Evolutionary conservation across 768 basidiomycete species (phyloP), one percentile per base, ranked within the genome.

Genomic region (Tylopilus cervinicoccineus): DNA sequence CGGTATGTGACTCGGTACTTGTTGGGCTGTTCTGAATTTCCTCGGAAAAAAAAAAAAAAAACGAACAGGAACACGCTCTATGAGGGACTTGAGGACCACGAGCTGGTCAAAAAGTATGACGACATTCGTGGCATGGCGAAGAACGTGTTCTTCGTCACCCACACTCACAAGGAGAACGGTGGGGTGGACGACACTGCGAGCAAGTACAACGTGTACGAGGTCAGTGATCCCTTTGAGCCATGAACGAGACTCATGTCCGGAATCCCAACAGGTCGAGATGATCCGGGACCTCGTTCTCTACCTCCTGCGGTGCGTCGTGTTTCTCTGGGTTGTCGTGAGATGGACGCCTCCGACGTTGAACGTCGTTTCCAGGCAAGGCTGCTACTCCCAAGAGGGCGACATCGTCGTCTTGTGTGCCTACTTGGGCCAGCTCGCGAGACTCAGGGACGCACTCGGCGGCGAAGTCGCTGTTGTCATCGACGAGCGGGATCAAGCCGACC

Each of bases 171-270:
- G 38, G 88, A 91, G 62, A 79, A 78, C 27, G 78, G 73, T 4
- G 77, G 76, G 1, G 67, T 54, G 8, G 81, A 83, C 6, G 83
- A 88, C n/a, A 78, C 80, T 0, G 72, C 72, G 0, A 84, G 81
- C 44, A 88, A 83, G 52, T 79, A 70, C 60, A 89, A 89, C 58
- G 66, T 58, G 4, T 84, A 78, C 45, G 88, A 91, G 75, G 87
- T 83, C 81, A 86, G 74, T 77, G 77, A 32, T 5, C 11, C 0
- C 2, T 39, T 2, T 1, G 16, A 3, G 29, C 34, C 6, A 33
- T 0, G 20, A 29, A 12, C 10, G 14, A 3, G 53, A 58, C 33
- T 44, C 32, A 48, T 3, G 1, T 24, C 7, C 0, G 7, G 22
- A 29, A 52, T 38, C 6, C 22, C 38, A n/a, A n/a, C n/a, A 76